phyloP scores from a whole-genome alignment of 495 filamentous ascomycete genomes.

The Xylaria grammica region DNA sequence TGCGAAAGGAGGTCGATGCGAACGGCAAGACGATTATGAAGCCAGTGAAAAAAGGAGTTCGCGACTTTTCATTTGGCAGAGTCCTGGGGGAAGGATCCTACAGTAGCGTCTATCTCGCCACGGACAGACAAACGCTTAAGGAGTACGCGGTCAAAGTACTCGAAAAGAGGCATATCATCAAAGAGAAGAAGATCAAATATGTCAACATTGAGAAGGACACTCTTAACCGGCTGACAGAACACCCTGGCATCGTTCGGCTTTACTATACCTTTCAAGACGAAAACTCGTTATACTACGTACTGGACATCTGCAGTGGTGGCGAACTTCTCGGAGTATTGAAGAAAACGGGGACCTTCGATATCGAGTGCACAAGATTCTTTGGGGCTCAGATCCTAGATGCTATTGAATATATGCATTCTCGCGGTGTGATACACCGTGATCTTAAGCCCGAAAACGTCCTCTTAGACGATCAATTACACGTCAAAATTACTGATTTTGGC shows the following conservation, averaged over 20 bases:
- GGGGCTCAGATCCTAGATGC: slow-evolving; percentile 95
- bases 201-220: slow-evolving; percentile 99
- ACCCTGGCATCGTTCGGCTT: slow-evolving; percentile 94
- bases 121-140: slow-evolving; percentile 91
- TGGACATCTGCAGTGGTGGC: slow-evolving; percentile 91
- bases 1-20: slow-evolving; percentile 79
- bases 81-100: slow-evolving; percentile 97
- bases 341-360: slow-evolving; percentile 90
- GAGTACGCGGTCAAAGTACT: slow-evolving; percentile 99
- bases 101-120: slow-evolving; percentile 93
- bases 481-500: slow-evolving; percentile 99
- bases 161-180: slow-evolving; percentile 99
- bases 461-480: slow-evolving; percentile 91
- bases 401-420: slow-evolving; percentile 96
- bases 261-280: slow-evolving; percentile 99
- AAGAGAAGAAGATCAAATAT: slow-evolving; percentile 99
- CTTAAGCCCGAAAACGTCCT: slow-evolving; percentile 98
- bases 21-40: slow-evolving; percentile 82
- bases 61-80: slow-evolving; percentile 93
- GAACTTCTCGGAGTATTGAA: slow-evolving; percentile 93
- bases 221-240: slow-evolving; percentile 91
- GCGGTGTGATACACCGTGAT: slow-evolving; percentile 96
- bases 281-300: slow-evolving; percentile 91
- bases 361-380: slow-evolving; percentile 95
- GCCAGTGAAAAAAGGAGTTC: slow-evolving; percentile 93